Evolutionary conservation across 148 eudicot species (phyloP).

Genomic region (Bassia scoparia): DNA sequence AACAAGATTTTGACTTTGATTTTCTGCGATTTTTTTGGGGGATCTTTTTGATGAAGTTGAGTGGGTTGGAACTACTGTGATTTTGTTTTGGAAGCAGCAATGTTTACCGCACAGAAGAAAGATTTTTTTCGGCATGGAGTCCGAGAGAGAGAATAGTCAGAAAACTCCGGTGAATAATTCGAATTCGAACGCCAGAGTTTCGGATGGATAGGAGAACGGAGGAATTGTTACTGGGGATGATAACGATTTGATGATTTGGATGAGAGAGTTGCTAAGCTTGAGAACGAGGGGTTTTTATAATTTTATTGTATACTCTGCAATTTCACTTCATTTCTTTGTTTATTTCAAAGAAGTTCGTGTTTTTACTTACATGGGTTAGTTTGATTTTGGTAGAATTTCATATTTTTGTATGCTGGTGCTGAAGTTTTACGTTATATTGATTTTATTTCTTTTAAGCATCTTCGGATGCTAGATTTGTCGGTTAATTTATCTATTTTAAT

Average conservation of each 20-base stretch:
- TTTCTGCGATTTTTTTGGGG: neutral
- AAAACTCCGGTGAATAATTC: slow-evolving; percentile 33
- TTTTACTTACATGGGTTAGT: neutral
- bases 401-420: neutral
- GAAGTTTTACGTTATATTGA: neutral
- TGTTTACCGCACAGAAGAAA: slow-evolving; percentile 81
- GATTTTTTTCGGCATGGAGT: slow-evolving; percentile 60
- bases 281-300: slow-evolving; percentile 56
- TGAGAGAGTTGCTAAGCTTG: slow-evolving; percentile 50
- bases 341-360: neutral
- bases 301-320: neutral
- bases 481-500: too few relatives aligned
- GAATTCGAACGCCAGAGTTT: slow-evolving; percentile 38
- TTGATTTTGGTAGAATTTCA: neutral
- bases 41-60: slow-evolving; percentile 27
- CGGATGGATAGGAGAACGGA: slow-evolving; percentile 37
- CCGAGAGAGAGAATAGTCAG: slow-evolving; percentile 42
- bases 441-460: neutral
- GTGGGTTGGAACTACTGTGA: slow-evolving; percentile 17
- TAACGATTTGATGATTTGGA: slow-evolving; percentile 34
- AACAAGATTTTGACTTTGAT: slow-evolving; percentile 13
- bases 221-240: slow-evolving; percentile 36
- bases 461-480: slow-evolving; percentile 1
- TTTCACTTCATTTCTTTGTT: neutral
- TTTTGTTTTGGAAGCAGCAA: slow-evolving; percentile 21